phyloP scores from a whole-genome alignment of 768 basidiomycete genomes.

The Agrocybe pediades region DNA sequence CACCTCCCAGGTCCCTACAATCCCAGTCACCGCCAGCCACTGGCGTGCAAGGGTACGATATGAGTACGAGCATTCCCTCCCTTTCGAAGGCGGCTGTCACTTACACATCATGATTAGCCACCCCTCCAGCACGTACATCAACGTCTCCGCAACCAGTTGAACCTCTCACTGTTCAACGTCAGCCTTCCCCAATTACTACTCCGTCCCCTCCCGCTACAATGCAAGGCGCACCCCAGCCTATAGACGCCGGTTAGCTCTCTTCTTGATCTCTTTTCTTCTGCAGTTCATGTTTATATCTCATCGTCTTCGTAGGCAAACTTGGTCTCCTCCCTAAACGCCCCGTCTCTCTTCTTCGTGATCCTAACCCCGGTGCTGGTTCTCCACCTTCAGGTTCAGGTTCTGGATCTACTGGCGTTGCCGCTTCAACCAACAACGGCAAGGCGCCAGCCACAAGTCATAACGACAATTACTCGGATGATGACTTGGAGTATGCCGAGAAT shows the following conservation, averaged over 20 bases:
- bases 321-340: slow-evolving; percentile 76
- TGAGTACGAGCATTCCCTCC: slow-evolving; percentile 5
- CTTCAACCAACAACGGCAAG: background rate
- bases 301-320: slow-evolving; percentile 50
- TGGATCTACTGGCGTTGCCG: background rate
- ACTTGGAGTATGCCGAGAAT: slow-evolving; percentile 15
- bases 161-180: slow-evolving; percentile 14
- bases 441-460: background rate
- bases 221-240: slow-evolving; percentile 4
- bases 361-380: background rate
- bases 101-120: background rate
- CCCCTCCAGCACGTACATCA: slow-evolving; percentile 1
- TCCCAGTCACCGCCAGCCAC: background rate
- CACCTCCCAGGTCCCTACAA: background rate
- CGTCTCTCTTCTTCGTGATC: slow-evolving; percentile 47
- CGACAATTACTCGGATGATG: slow-evolving; percentile 11
- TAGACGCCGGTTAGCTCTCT: slow-evolving; percentile 11
- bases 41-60: slow-evolving; percentile 18
- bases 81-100: background rate
- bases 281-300: background rate
- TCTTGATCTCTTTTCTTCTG: background rate
- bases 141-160: background rate
- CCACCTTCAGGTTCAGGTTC: background rate
- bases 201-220: slow-evolving; percentile 10
- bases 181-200: slow-evolving; percentile 12